Conservation (phyloP, 306 rosid species). For the Phaseolus lunatus region DNA sequence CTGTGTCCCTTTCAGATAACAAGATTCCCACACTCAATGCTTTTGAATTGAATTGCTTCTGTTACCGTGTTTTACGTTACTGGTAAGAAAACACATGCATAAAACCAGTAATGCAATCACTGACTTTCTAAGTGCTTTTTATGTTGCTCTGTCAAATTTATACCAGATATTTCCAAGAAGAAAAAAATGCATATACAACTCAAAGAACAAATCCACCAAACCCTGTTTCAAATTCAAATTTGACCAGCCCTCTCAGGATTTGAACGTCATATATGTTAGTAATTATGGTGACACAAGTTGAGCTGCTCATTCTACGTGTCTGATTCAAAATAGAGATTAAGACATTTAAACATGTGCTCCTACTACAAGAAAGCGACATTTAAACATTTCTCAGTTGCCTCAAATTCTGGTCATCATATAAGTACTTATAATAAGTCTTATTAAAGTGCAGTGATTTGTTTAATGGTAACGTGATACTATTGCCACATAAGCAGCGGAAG, state of each 20-base stretch:
- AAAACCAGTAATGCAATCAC: neutral
- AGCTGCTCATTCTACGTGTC: slow-evolving; percentile 28
- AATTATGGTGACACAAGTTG: slow-evolving; percentile 26
- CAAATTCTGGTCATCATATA: slow-evolving; percentile 12
- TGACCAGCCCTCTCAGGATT: neutral
- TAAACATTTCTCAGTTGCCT: slow-evolving; percentile 23
- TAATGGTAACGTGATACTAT: neutral
- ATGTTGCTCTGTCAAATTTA: slow-evolving; percentile 33
- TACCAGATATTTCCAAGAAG: neutral
- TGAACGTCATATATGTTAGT: neutral
- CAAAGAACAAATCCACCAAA: neutral
- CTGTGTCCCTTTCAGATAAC: slow-evolving; percentile 62
- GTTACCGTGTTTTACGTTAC: neutral
- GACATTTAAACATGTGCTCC: slow-evolving; percentile 27
- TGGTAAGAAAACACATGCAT: neutral
- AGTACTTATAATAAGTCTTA: neutral
- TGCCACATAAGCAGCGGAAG: neutral
- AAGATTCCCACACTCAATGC: slow-evolving; percentile 53
- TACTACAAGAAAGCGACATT: slow-evolving; percentile 34
- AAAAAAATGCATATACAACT: neutral
- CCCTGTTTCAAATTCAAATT: neutral
- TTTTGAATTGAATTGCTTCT: slow-evolving; percentile 33
- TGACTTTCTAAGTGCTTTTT: slow-evolving; percentile 18
- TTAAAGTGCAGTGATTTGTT: neutral
- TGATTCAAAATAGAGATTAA: slow-evolving; percentile 29